Evolutionary conservation across 495 filamentous ascomycete species (phyloP), one percentile per base, ranked within the genome.

Genomic region (Wilcoxina mikolae): DNA sequence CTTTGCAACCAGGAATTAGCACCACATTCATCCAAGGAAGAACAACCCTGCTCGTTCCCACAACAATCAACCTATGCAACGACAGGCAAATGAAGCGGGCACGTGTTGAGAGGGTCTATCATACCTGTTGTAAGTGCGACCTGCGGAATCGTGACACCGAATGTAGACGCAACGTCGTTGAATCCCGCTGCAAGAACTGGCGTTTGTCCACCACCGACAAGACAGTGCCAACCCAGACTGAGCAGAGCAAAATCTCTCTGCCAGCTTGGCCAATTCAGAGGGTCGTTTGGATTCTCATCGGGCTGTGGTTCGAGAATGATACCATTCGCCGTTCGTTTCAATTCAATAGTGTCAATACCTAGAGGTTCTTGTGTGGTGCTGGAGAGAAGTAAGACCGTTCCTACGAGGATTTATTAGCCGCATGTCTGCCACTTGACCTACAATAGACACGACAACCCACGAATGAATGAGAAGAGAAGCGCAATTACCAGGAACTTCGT

Each of bases 281-380:
- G 91, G 61, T 98, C 91, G 57, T 98, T 94, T 24, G 74, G 70
- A 0, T 85, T 86, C 33, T 94, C 86, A 41, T 95, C 89, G 0
- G 91, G 91, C 63, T 96, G 91, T 0, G 90, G 90, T 0, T 93
- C 82, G 7, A 98, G 71, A 53, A 98, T 85, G 58, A 95, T 87
- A 28, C 90, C 91, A 68, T 95, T 80, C 17, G 72, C 66, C 4
- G 88, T 95, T 56, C 73, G 81, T 70, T 95, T 95, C 73, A 73
- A 11, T 26, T 64, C 66, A 35, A 65, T 51, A 18, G 49, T 47
- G 47, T 65, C 58, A 60, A 65, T n/a, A 54, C 56, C 57, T 29
- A 66, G 65, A 56, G 73, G 66, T 72, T 76, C 74, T 58, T 81
- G 68, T 42, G 77, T 71, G 78, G 80, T 26, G 87, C 69, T 41